Percentiles rank a stretch among this genome's conserved stretches.
Conservation (phyloP, 371 early-diverging fungal species). For the Mortierella sp. region DNA sequence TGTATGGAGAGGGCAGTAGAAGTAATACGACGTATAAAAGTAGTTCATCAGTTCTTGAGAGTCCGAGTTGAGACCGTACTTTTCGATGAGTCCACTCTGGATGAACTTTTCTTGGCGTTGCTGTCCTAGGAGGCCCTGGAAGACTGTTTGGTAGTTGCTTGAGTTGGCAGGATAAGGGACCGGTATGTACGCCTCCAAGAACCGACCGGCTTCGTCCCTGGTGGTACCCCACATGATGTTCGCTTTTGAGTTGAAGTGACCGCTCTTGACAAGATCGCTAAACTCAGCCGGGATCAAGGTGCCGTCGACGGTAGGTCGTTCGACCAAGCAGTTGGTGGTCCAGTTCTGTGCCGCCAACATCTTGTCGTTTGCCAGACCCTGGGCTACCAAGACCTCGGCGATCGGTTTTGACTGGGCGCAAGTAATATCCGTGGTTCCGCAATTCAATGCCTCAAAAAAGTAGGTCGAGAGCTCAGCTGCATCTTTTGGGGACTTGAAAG, state of each 20-base stretch:
- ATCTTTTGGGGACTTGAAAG: slow-evolving; percentile 10
- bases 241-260: slow-evolving; percentile 35
- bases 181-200: neutral
- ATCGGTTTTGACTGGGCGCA: slow-evolving; percentile 35
- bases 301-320: slow-evolving; percentile 17
- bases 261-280: slow-evolving; percentile 16
- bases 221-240: slow-evolving; percentile 47
- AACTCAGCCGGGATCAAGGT: slow-evolving; percentile 25
- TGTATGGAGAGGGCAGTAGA: slow-evolving; percentile 43
- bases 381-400: slow-evolving; percentile 18
- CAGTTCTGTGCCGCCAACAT: slow-evolving; percentile 24
- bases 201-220: slow-evolving; percentile 40
- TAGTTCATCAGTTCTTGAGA: slow-evolving; percentile 8
- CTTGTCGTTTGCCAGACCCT: neutral
- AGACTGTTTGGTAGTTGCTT: neutral
- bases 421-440: slow-evolving; percentile 4
- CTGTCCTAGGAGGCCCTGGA: slow-evolving; percentile 3
- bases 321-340: slow-evolving; percentile 2
- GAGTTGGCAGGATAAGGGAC: neutral
- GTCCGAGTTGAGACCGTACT: neutral
- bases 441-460: slow-evolving; percentile 24
- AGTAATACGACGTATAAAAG: slow-evolving; percentile 31
- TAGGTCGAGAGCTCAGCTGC: slow-evolving; percentile 18
- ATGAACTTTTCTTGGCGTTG: neutral
- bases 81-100: neutral